Evolutionary conservation across 805 yeast genomes (phyloP), one percentile per base, ranked within the genome.

Genomic region (Candida namnaoensis): DNA sequence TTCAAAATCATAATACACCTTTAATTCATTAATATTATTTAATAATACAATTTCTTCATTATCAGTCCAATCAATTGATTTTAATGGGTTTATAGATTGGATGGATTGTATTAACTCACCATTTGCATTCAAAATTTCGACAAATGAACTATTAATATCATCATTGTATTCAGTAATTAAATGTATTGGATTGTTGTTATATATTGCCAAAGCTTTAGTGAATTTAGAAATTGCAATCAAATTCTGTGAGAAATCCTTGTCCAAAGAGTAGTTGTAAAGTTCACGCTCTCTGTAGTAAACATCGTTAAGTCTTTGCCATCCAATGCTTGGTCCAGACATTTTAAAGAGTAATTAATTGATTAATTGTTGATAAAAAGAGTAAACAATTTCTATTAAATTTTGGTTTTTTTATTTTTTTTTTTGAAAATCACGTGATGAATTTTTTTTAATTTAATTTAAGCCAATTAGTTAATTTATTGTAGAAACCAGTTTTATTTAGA

Each of bases 291-390:
- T 66, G 50, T 87, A 88, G 57, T 74, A 86, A 9, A 77, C 82
- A 57, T 78, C 77, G 41, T 76, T 79, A 15, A 88, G 69, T 47
- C 81, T 72, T 57, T 88, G 95, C 97, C 97, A 88, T 36, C 72
- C 72, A 27, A 27, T 27, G 30, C 30, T 27, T 7, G 30, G 30
- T 7, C 30, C 11, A 11, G 30, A 27, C 30, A 27, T 27, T 7
- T 7, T 27, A 11, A 7, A 9, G 11, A 9, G 30, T 7, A 27
- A 9, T 11, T 27, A 9, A 19, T 19, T 19, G 19, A 9, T 11
- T 27, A 9, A 19, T 19, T 19, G 19, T 19, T 19, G 19, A 19
- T 19, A 19, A 3, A 19, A 19, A 19, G 28, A 19, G 19, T 19
- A 19, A 3, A 19, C 19, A 19, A 19, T 19, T 19, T 19, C 19